Conservation (phyloP, 208 protist genomes). For the Acanthamoeba culbertsoni region DNA sequence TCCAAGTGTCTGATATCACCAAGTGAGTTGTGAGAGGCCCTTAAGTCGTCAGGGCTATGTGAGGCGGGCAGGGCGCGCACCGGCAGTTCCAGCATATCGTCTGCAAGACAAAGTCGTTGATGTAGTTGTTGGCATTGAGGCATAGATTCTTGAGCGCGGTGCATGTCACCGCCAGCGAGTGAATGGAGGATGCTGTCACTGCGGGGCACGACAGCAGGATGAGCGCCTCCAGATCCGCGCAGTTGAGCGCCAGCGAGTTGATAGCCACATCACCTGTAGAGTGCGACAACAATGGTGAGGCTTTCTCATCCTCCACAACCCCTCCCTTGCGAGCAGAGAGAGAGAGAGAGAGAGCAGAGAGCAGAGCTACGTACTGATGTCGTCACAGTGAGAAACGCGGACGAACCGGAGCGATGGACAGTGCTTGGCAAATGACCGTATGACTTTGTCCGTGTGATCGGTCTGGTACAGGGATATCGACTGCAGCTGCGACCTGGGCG, state of each 20-base stretch:
- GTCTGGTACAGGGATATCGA: constrained; percentile 52
- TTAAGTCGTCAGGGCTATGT: background rate
- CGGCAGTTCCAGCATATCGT: constrained; percentile 27
- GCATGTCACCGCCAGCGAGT: background rate
- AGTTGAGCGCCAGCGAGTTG: constrained; percentile 36
- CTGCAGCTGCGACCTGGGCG: constrained; percentile 8
- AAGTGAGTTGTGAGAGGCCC: background rate
- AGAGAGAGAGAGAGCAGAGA: background rate
- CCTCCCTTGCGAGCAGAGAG: too few species aligned
- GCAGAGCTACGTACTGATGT: background rate
- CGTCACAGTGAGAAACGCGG: constrained; percentile 9
- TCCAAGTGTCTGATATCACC: too few species aligned
- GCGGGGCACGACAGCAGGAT: constrained; percentile 8
- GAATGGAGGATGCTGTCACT: constrained; percentile 5
- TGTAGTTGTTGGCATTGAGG: constrained; percentile 48
- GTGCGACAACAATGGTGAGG: too few species aligned
- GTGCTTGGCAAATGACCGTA: constrained; percentile 19
- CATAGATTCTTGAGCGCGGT: constrained; percentile 6
- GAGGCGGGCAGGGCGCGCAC: background rate
- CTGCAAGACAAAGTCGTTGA: constrained; percentile 25
- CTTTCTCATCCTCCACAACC: too few species aligned
- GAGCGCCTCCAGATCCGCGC: background rate
- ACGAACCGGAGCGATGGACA: constrained; percentile 14
- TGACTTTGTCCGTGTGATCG: constrained; percentile 28
- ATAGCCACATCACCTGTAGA: background rate